Evolutionary conservation across 768 basidiomycete species (phyloP).

Genomic region (Mycena polygramma): DNA sequence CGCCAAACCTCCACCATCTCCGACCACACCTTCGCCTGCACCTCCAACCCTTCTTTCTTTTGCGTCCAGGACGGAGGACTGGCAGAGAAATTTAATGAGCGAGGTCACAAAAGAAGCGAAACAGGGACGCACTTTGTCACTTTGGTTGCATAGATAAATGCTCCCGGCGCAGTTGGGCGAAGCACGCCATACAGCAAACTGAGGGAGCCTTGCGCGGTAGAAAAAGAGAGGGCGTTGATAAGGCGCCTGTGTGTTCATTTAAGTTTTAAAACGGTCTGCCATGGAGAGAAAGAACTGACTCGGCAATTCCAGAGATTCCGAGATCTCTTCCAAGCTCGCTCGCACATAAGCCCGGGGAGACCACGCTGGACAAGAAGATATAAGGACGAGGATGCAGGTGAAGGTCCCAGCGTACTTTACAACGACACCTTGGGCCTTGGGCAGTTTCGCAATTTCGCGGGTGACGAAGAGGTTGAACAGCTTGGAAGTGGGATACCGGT

Average conservation of each 20-base stretch:
- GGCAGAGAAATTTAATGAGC: neutral
- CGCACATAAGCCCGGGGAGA: conserved; percentile 20
- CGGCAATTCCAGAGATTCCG: neutral
- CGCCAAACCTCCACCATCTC: conserved; percentile 29
- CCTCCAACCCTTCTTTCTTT: conserved; percentile 9
- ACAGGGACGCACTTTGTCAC: conserved; percentile 5
- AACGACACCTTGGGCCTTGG: conserved; percentile 25
- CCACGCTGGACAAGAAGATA: conserved; percentile 12
- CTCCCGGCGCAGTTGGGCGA: conserved; percentile 20
- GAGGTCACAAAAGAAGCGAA: neutral
- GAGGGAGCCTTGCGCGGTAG: conserved; percentile 19
- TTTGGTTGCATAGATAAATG: conserved; percentile 17
- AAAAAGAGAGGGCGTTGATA: neutral
- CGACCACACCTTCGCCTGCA: conserved; percentile 23
- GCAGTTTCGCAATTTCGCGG: conserved; percentile 18
- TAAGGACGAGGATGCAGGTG: neutral
- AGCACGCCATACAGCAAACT: conserved; percentile 19
- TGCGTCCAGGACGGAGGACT: conserved; percentile 20
- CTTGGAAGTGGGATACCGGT: conserved; percentile 32
- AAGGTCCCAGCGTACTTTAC: conserved; percentile 23
- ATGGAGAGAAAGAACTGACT: neutral
- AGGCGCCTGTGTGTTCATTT: neutral
- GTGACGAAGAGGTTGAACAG: conserved; percentile 18
- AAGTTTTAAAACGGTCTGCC: no score
- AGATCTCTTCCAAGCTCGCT: conserved; percentile 17